Base-by-base conservation (phyloP, 805 yeast genomes). In the Tetrapisispora phaffii region DNA sequence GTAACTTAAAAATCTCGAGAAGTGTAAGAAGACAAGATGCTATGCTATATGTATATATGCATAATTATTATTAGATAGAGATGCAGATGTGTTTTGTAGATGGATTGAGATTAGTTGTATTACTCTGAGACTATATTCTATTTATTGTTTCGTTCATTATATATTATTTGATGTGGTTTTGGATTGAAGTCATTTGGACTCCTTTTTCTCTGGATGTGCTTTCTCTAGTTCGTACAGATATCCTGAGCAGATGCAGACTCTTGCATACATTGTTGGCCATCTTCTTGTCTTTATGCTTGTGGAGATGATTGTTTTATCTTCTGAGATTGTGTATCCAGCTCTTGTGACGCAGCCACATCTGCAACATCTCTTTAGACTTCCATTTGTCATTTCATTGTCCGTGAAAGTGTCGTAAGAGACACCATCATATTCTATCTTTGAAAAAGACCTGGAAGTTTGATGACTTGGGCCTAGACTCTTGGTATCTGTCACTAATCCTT, bases 341-440 rank as follows among this genome's bases (percentile, higher is more conserved):
- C 63, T 50, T 3, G 74, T 69, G 7, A 70, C 58, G 31, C 73
- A 67, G 4, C 80, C 80, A 57, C 85, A 79, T 41, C 82, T 64
- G 21, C 72, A 66, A 55, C 85, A 79, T 34, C 67, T 62, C 41
- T 77, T 68, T 9, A 69, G 44, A 36, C 58, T 62, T 5, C 52
- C 54, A 17, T 53, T 54, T 8, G 47, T 35, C 7, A 55, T 39
- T 40, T 57, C 60, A 10, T 47, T 44, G 6, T 42, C 31, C 22
- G 53, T 56, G 17, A 62, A 47, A 2, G 44, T 51, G 26, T 66
- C 65, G 42, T 57, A 57, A 12, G 69, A 58, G 6, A 65, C 54
- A 5, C 63, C 67, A 53, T 52, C 70, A 41, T 52, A 56, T 8
- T 55, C 50, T 2, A 57, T 50, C n/a, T 66, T 64, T 8, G 71